Percentiles rank a stretch among this genome's conserved stretches.
Evolutionary conservation across 202 grass and related monocot genomes (phyloP).

Genomic region (Setaria italica): DNA sequence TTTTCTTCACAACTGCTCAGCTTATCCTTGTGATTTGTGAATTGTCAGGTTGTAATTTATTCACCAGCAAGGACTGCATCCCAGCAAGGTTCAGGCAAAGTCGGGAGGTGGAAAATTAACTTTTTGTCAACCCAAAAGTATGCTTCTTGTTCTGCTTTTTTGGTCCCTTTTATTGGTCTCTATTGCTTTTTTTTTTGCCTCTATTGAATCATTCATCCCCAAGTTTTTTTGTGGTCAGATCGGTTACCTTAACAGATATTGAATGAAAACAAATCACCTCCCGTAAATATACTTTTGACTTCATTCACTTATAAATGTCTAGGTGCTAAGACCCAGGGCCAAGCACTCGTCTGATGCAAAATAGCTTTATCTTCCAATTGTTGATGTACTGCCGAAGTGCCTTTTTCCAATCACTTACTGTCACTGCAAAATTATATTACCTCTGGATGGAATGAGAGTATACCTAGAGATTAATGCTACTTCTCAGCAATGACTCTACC

Average conservation of each 20-base stretch:
- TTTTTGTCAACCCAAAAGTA: constrained; percentile 99
- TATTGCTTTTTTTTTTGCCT: too few species aligned
- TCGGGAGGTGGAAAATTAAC: constrained; percentile 95
- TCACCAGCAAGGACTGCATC: constrained; percentile 92
- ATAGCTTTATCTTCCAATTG: neutral
- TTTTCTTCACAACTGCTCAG: neutral
- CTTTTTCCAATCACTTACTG: neutral
- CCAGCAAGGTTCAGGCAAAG: constrained; percentile 98
- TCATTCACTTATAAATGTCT: neutral
- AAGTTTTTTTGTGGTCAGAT: neutral
- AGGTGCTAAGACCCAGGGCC: neutral
- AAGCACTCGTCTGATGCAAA: neutral
- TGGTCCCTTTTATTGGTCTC: constrained; percentile 16
- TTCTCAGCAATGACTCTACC: neutral
- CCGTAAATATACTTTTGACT: neutral
- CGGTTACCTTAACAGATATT: neutral
- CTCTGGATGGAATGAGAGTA: constrained; percentile 8
- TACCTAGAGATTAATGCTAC: neutral
- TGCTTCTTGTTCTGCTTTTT: constrained; percentile 43
- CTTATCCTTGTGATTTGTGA: constrained; percentile 47
- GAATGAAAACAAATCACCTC: neutral
- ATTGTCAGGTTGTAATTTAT: constrained; percentile 90
- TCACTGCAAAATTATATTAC: neutral
- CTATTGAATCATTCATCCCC: neutral
- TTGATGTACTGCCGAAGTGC: neutral